Evolutionary conservation across 768 basidiomycete genomes (phyloP).

Genomic region (Agaricus bisporus): DNA sequence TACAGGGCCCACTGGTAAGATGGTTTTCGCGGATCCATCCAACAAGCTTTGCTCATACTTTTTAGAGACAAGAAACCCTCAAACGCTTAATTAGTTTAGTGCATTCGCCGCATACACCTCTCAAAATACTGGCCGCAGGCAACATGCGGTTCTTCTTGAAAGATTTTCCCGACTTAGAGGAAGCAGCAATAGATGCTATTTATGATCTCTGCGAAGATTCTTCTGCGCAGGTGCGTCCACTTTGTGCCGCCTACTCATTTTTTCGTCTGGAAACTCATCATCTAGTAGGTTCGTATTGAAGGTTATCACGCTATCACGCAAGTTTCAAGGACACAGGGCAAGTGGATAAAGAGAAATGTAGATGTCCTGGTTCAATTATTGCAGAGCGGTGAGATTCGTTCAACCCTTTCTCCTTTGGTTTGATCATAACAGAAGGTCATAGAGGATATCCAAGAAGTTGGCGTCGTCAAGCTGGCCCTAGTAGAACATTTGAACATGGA

Average conservation of each 20-base stretch:
- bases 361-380: constrained; percentile 73
- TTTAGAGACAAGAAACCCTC: constrained; percentile 47
- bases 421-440: background rate
- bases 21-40: background rate
- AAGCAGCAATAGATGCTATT: constrained; percentile 69
- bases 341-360: constrained; percentile 64
- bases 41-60: background rate
- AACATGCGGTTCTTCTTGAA: constrained; percentile 55
- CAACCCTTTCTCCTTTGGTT: background rate
- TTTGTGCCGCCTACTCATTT: background rate
- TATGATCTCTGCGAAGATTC: constrained; percentile 77
- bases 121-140: constrained; percentile 53
- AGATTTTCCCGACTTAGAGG: constrained; percentile 68
- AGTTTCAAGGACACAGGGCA: constrained; percentile 38
- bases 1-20: constrained; percentile 4
- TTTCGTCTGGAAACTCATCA: background rate
- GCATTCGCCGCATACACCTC: constrained; percentile 35
- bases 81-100: constrained; percentile 48
- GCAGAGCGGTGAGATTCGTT: constrained; percentile 53
- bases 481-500: constrained; percentile 61
- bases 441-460: constrained; percentile 67
- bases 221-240: constrained; percentile 35
- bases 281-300: constrained; percentile 54
- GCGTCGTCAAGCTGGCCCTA: constrained; percentile 53
- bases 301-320: constrained; percentile 58